These are phyloP conservation scores for Phaseolus coccineus DNA, from an alignment of 331 rosid species.

Conservation along the genomic window DNA sequence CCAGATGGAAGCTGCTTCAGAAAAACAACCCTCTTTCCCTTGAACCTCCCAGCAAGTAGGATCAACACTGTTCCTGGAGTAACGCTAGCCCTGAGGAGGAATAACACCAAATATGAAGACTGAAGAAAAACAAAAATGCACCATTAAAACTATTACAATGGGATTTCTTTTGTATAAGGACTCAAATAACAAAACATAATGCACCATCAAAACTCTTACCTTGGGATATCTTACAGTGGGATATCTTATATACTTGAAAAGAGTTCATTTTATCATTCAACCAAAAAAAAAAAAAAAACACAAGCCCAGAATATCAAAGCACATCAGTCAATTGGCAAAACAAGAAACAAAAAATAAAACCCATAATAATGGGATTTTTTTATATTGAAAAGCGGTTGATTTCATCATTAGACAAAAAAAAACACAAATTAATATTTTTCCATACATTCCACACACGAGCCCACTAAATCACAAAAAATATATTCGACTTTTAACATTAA, in stretches of 20 bases:
- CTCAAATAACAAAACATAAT: no score
- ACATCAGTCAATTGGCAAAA: not conserved
- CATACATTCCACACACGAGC: not conserved
- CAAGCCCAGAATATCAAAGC: conserved; percentile 44
- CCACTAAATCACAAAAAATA: not conserved
- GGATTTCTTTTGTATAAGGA: no score
- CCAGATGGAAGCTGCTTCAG: conserved; percentile 64
- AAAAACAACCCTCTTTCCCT: conserved; percentile 69
- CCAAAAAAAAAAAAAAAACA: conserved; percentile 5
- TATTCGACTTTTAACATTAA: not conserved
- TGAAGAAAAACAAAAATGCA: not conserved
- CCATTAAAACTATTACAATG: no score
- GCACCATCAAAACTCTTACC: no score
- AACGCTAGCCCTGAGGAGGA: conserved; percentile 53
- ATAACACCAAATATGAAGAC: not conserved
- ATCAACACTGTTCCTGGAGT: conserved; percentile 65
- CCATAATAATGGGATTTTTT: no score
- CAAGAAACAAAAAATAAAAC: not conserved
- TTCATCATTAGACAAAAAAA: not conserved
- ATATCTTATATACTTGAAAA: no score
- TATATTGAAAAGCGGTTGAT: not conserved
- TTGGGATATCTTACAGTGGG: no score
- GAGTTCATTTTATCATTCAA: no score
- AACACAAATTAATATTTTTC: not conserved
- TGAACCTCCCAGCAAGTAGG: conserved; percentile 67